Percentiles rank a stretch among this genome's conserved stretches.
Conservation (phyloP, 768 basidiomycete genomes). For the Boletus sp. region DNA sequence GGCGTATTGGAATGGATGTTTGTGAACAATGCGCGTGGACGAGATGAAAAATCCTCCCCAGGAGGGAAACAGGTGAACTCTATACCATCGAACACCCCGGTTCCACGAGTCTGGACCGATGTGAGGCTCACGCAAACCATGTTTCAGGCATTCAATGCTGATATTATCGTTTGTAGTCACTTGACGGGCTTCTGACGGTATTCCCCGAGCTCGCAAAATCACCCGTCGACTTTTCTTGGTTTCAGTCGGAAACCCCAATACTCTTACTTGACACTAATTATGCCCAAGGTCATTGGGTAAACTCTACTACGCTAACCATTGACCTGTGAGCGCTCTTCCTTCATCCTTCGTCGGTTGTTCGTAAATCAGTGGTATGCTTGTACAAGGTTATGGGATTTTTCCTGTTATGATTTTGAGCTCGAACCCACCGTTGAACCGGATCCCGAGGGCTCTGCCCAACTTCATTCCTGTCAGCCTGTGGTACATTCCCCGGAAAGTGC, state of each 20-base stretch:
- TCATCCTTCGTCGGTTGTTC: neutral
- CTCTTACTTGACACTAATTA: slow-evolving; percentile 18
- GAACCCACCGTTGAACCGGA: slow-evolving; percentile 1
- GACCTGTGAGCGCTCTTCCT: slow-evolving; percentile 18
- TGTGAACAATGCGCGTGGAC: slow-evolving; percentile 2
- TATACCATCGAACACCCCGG: neutral
- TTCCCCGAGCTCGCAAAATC: slow-evolving; percentile 27
- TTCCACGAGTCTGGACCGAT: slow-evolving; percentile 28
- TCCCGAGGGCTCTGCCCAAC: neutral
- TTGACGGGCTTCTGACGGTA: slow-evolving; percentile 14
- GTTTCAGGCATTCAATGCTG: neutral
- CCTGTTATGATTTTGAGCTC: slow-evolving; percentile 19
- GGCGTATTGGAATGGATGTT: slow-evolving; percentile 18
- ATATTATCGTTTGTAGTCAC: slow-evolving; percentile 18
- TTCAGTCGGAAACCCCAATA: slow-evolving; percentile 27
- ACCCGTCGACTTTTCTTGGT: slow-evolving; percentile 20
- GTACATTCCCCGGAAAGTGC: neutral
- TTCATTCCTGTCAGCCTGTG: neutral
- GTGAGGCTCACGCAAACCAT: slow-evolving; percentile 16
- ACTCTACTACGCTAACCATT: slow-evolving; percentile 16
- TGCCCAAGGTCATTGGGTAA: slow-evolving; percentile 16
- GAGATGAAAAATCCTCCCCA: neutral
- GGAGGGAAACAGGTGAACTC: neutral
- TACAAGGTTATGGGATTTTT: slow-evolving; percentile 25
- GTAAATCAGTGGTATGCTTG: neutral